Evolutionary conservation across 148 eudicot species (phyloP).

Genomic region (Rhododendron griersonianum): DNA sequence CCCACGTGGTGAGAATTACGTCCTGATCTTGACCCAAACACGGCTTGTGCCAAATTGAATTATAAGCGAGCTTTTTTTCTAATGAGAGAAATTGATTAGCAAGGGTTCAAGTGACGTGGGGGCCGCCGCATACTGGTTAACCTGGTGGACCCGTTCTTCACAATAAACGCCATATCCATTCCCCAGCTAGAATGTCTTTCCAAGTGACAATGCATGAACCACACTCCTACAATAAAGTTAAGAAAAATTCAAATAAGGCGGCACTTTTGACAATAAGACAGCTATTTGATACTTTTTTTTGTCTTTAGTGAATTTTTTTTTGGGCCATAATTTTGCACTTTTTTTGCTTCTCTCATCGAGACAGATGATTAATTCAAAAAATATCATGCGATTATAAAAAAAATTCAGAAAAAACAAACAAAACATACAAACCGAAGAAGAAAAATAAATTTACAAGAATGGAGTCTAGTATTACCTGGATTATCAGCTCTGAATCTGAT

Average conservation of each 20-base stretch:
- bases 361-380: too few relatives aligned
- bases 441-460: too few relatives aligned
- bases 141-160: not conserved
- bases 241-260: not conserved
- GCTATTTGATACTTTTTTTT: too few relatives aligned
- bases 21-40: not conserved
- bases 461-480: conserved; percentile 17
- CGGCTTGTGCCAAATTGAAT: not conserved
- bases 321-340: too few relatives aligned
- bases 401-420: too few relatives aligned
- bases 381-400: too few relatives aligned
- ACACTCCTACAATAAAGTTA: not conserved
- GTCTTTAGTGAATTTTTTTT: too few relatives aligned
- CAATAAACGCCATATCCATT: not conserved
- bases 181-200: conserved; percentile 4
- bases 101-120: not conserved
- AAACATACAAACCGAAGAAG: too few relatives aligned
- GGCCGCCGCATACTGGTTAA: not conserved
- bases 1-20: not conserved
- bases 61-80: not conserved
- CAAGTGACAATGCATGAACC: conserved; percentile 12
- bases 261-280: too few relatives aligned
- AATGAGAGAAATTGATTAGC: not conserved
- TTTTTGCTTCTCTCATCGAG: too few relatives aligned
- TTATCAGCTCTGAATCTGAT: conserved; percentile 32